Conservation (phyloP, 2,329 filamentous ascomycete species). For the Fusarium sp. region DNA sequence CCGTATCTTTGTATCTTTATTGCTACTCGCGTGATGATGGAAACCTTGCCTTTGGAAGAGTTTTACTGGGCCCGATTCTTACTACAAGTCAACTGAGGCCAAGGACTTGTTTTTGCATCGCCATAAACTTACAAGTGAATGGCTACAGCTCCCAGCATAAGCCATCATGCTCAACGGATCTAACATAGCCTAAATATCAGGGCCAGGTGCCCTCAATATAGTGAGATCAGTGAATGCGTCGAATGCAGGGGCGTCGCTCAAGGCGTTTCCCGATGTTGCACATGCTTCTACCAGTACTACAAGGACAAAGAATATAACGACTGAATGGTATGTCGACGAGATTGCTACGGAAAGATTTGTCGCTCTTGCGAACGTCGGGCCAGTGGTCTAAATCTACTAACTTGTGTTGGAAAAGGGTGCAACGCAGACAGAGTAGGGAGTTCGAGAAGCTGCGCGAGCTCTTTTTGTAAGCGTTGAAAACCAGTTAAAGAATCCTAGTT, state of each 20-base stretch:
- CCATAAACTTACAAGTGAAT: neutral
- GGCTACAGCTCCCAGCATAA: neutral
- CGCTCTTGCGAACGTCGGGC: neutral
- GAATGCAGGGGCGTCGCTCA: no score
- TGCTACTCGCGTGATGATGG: neutral
- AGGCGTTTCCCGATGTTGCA: no score
- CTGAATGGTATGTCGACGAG: neutral
- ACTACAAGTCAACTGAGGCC: neutral
- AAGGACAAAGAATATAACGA: neutral
- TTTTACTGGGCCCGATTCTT: no score
- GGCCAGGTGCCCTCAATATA: no score
- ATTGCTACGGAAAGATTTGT: neutral
- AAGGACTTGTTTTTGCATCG: neutral
- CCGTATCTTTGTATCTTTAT: accelerated
- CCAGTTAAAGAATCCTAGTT: no score
- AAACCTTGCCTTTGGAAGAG: neutral
- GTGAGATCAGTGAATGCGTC: no score
- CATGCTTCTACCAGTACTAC: neutral
- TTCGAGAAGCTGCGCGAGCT: no score
- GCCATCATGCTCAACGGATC: neutral
- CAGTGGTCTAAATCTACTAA: neutral
- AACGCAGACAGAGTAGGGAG: no score
- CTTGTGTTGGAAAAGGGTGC: neutral
- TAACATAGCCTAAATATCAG: neutral
- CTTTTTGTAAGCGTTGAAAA: no score